Evolutionary conservation across 805 yeast species (phyloP), one percentile per base, ranked within the genome.

Genomic region (Wickerhamomyces queroliae): DNA sequence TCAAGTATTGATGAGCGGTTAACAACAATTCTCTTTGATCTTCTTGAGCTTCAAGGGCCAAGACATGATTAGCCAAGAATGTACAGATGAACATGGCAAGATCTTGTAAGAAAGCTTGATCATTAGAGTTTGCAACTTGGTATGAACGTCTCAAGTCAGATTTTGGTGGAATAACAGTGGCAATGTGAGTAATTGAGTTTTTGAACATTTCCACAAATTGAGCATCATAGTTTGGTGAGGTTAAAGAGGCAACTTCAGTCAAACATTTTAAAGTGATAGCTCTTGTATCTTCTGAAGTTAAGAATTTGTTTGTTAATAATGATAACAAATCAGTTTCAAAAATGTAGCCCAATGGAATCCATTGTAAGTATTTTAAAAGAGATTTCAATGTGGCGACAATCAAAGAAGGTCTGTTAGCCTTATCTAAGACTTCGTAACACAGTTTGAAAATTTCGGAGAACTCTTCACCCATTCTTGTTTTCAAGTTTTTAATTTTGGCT

Each of bases 31-130:
- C 82, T 52, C 75, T 74, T 32, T 70, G 61, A 39, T 67, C 61
- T 29, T 72, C 78, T 47, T 73, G 77, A 20, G 55, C 47, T 53
- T 93, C 91, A 45, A 85, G 62, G 4, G 80, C 70, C 19, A 64
- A 44, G 45, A 84, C 72, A 61, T 93, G 96, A 58, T 79, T 80
- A 26, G 82, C 66, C 47, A 93, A 67, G 56, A 85, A 91, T 3
- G 96, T 85, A 39, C 93, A 81, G 52, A 93, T 72, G 61, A 83
- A 93, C 84, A 91, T 81, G 15, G 97, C 95, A 55, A 93, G 74
- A 67, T 93, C 96, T 64, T 93, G 96, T 51, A 93, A 75, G 56
- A 90, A 90, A 28, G 93, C 90, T 69, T 93, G 98, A 58, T 91
- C 97, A 33, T 76, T 69, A 17, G 95, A 76, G 56, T 74, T 76